A percentile compares a stretch with the other conserved stretches of the same genome.
Evolutionary conservation across 1,139 yeast species (phyloP).

Genomic region (Geotrichum histeridarum): DNA sequence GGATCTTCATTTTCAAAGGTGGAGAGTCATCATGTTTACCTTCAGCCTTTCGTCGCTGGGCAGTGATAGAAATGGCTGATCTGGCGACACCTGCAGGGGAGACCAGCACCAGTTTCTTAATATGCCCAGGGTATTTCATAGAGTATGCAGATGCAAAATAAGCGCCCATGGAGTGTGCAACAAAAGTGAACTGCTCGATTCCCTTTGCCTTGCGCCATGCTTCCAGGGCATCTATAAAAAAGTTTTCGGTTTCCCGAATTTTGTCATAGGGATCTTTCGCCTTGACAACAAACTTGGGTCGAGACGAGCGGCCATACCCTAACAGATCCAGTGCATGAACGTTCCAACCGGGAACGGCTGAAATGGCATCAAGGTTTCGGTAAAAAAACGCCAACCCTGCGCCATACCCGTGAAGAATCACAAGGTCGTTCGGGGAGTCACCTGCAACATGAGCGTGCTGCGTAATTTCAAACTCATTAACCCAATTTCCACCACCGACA

Average conservation of each 20-base stretch:
- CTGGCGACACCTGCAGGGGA: slow-evolving; percentile 80
- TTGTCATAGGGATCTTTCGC: slow-evolving; percentile 28
- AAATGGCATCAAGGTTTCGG: slow-evolving; percentile 56
- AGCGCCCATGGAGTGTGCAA: slow-evolving; percentile 95
- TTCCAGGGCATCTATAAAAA: slow-evolving; percentile 79
- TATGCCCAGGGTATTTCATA: slow-evolving; percentile 59
- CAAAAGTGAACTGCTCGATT: slow-evolving; percentile 54
- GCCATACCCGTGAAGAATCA: slow-evolving; percentile 89
- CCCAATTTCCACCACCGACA: slow-evolving; percentile 44
- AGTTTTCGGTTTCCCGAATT: slow-evolving; percentile 53
- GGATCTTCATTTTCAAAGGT: slow-evolving; percentile 10
- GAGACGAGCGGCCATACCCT: slow-evolving; percentile 77
- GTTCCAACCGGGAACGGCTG: slow-evolving; percentile 39
- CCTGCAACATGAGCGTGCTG: slow-evolving; percentile 24
- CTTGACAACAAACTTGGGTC: slow-evolving; percentile 45
- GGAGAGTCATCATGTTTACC: not conserved
- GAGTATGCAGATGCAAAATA: slow-evolving; percentile 78
- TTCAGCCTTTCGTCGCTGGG: slow-evolving; percentile 2
- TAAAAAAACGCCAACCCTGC: slow-evolving; percentile 85
- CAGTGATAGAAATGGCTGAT: slow-evolving; percentile 31
- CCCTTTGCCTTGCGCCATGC: slow-evolving; percentile 63
- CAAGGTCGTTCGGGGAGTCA: slow-evolving; percentile 37
- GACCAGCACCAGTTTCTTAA: slow-evolving; percentile 61
- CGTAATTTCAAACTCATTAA: slow-evolving; percentile 53
- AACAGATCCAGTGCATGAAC: slow-evolving; percentile 77